Percentiles rank a stretch among this genome's conserved stretches.
These are phyloP conservation scores for Boletus semigastroideus DNA, from an alignment of 1,284 basidiomycete species.

Conservation along the genomic window DNA sequence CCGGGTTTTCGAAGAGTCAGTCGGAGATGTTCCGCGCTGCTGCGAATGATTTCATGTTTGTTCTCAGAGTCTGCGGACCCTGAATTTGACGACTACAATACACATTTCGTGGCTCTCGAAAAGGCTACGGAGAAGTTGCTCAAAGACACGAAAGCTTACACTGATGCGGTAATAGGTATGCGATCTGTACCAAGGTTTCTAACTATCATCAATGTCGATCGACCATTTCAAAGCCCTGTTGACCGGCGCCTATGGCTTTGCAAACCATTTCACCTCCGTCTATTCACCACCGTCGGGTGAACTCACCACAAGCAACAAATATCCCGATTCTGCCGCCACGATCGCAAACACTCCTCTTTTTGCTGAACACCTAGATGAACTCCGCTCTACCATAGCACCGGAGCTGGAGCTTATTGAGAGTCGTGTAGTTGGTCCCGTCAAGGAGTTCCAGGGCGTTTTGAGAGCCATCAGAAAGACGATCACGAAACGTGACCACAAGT, in stretches of 20 bases:
- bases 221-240: constrained; percentile 65
- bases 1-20: constrained; percentile 88
- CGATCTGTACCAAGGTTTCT: constrained; percentile 9
- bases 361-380: constrained; percentile 82
- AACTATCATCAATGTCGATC: constrained; percentile 5
- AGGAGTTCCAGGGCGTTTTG: constrained; percentile 85
- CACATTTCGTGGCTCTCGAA: constrained; percentile 80
- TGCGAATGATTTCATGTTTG: constrained; percentile 7
- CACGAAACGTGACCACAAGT: constrained; percentile 96
- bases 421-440: constrained; percentile 81
- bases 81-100: constrained; percentile 82
- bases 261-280: constrained; percentile 72
- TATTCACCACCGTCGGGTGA: constrained; percentile 84
- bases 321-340: constrained; percentile 79
- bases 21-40: background rate
- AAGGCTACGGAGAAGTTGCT: constrained; percentile 84
- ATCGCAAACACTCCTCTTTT: constrained; percentile 69
- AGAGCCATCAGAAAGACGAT: constrained; percentile 93
- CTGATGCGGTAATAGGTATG: constrained; percentile 78
- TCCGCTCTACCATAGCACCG: constrained; percentile 77
- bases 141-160: constrained; percentile 89
- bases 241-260: constrained; percentile 75
- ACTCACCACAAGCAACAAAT: constrained; percentile 75
- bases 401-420: constrained; percentile 96
- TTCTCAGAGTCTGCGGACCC: constrained; percentile 77